These are phyloP conservation scores for Amanita muscaria DNA, from an alignment of 768 basidiomycete species.

Conservation along the genomic window DNA sequence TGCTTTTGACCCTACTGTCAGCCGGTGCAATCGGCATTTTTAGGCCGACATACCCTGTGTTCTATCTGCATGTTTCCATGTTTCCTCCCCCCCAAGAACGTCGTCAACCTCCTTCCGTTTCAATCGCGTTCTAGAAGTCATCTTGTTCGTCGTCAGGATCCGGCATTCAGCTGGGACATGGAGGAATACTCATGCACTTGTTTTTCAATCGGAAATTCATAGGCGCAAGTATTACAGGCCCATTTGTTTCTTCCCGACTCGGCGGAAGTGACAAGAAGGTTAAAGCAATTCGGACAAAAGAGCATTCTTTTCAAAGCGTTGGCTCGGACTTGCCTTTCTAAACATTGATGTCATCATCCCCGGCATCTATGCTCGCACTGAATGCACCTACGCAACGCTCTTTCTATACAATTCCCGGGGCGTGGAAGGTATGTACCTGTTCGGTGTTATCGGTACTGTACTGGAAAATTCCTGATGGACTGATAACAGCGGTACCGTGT, in stretches of 20 bases:
- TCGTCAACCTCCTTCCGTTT: constrained; percentile 92
- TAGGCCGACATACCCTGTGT: constrained; percentile 48
- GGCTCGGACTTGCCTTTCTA: background rate
- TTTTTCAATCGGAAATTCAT: constrained; percentile 88
- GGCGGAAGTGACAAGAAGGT: constrained; percentile 70
- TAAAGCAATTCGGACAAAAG: constrained; percentile 93
- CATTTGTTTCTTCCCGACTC: constrained; percentile 85
- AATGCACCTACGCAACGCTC: too few relatives aligned
- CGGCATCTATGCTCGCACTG: too few relatives aligned
- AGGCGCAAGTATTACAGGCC: constrained; percentile 90
- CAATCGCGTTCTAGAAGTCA: constrained; percentile 82
- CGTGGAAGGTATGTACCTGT: too few relatives aligned
- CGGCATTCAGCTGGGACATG: background rate
- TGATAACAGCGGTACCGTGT: too few relatives aligned
- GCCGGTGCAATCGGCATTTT: background rate
- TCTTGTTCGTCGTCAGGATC: constrained; percentile 36
- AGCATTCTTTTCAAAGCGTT: too few relatives aligned
- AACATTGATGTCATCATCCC: too few relatives aligned
- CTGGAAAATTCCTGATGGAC: too few relatives aligned
- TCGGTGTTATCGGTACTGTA: too few relatives aligned
- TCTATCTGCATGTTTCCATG: constrained; percentile 90
- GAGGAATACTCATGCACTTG: constrained; percentile 45
- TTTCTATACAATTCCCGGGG: background rate
- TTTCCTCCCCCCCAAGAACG: constrained; percentile 88
- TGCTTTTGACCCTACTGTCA: constrained; percentile 24